Percentiles rank a stretch among this genome's conserved stretches.
phyloP scores from a whole-genome alignment of 257 asterid species.

The Petrea volubilis region DNA sequence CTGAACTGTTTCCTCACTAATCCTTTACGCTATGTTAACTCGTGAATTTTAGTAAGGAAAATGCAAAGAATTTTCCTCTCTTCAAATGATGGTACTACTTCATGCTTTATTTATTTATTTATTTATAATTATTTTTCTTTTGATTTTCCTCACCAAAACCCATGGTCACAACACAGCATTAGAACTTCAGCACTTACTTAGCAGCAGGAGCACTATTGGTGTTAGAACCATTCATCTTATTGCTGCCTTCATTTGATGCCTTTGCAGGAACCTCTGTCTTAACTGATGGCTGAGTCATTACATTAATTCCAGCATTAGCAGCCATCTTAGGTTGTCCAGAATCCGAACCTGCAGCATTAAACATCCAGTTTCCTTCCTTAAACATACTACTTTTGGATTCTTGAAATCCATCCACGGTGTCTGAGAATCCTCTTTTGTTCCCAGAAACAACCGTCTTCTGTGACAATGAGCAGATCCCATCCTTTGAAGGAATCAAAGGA shows the following conservation, averaged over 20 bases:
- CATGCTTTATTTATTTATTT: too few relatives aligned
- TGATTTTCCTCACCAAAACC: too few relatives aligned
- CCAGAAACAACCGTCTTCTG: conserved; percentile 49
- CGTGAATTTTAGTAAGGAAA: too few relatives aligned
- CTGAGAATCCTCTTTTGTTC: conserved; percentile 76
- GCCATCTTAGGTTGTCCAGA: conserved; percentile 21
- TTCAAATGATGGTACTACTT: too few relatives aligned
- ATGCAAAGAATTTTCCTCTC: too few relatives aligned
- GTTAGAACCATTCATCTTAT: conserved; percentile 16
- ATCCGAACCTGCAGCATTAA: neutral
- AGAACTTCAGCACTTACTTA: too few relatives aligned
- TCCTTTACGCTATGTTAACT: too few relatives aligned
- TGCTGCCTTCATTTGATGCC: conserved; percentile 23
- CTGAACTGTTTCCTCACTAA: too few relatives aligned
- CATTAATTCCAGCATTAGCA: conserved; percentile 9
- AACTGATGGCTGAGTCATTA: conserved; percentile 22
- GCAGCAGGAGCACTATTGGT: neutral
- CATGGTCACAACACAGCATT: too few relatives aligned
- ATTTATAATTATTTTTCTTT: too few relatives aligned
- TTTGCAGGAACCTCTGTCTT: conserved; percentile 7
- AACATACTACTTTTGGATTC: conserved; percentile 35
- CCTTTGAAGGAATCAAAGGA: conserved; percentile 47
- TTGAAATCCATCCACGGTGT: conserved; percentile 63
- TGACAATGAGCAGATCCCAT: too few relatives aligned
- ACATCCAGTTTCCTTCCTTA: neutral